Base-by-base conservation (phyloP, 2,329 filamentous ascomycete species). In the Teratosphaeria gauchensis region DNA sequence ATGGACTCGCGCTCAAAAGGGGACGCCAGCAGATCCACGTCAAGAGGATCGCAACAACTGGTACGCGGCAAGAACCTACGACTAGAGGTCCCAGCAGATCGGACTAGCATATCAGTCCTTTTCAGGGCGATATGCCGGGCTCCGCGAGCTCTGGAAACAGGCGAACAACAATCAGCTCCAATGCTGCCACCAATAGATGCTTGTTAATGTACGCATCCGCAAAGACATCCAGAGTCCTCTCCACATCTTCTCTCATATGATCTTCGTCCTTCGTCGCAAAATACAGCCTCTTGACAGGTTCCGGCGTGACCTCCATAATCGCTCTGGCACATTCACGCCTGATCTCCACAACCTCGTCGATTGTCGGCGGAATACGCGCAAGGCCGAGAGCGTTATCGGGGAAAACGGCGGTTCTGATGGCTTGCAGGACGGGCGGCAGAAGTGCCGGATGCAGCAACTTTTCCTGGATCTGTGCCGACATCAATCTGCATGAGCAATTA, bases 171-270 rank as follows among this genome's bases (percentile, higher is more conserved):
- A 96, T 72, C 59, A 92, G 75, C 75, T 99, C 94, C 35, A 97
- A 76, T 54, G 94, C 79, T 52, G 84, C 80, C 69, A 95, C 96
- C 65, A 96, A 77, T 33, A 97, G 77, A 75, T 96, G 91, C 76
- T 92, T 95, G 75, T 99, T 99, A 75, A 91, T 87, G 75, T 96
- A 96, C 56, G 82, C 79, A 73, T 96, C 91, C 16, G 82, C 83
- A 64, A 96, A 86, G 42, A 92, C 78, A 66, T 88, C 84, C 53
- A 97, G 78, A 35, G 56, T 61, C 28, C 77, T 76, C 57, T 77
- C 77, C 30, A 82, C 75, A 61, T 80, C 76, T 68, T 52, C 84
- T 73, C 59, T 55, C 66, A 70, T 68, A 28, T 56, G 21, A 19
- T 58, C 60, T 11, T 58, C n/a, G 38, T 71, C 64, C 7, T 55